Conservation (phyloP, 805 yeast species). For the Candida manassasensis region DNA sequence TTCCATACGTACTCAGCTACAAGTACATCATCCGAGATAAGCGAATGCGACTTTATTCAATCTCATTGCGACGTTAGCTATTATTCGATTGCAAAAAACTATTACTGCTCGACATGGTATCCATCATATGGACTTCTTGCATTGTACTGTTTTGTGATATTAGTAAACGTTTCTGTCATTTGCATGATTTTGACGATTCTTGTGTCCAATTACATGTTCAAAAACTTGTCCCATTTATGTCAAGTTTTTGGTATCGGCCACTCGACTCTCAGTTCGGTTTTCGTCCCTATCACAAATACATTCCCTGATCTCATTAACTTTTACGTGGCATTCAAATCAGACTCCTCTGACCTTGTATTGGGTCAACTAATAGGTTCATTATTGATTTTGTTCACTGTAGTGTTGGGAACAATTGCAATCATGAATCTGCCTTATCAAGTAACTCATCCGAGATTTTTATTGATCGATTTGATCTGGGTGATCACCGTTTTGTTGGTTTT, state of each 20-base stretch:
- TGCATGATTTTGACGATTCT: slow-evolving; percentile 27
- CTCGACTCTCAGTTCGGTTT: slow-evolving; percentile 27
- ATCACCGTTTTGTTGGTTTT: slow-evolving; percentile 22
- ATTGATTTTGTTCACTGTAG: slow-evolving; percentile 27
- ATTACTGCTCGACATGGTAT: slow-evolving; percentile 22
- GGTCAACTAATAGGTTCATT: slow-evolving; percentile 37
- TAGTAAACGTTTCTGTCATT: slow-evolving; percentile 13
- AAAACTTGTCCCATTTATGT: slow-evolving; percentile 25
- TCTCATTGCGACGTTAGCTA: slow-evolving; percentile 19
- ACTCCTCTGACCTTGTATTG: slow-evolving; percentile 28
- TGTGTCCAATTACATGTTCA: slow-evolving; percentile 31
- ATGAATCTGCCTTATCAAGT: slow-evolving; percentile 21
- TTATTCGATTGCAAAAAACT: slow-evolving; percentile 22
- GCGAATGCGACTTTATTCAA: slow-evolving; percentile 16
- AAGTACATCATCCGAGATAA: neutral
- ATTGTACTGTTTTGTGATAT: slow-evolving; percentile 10
- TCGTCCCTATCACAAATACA: slow-evolving; percentile 35
- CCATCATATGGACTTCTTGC: slow-evolving; percentile 12
- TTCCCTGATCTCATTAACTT: slow-evolving; percentile 35
- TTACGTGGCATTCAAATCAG: slow-evolving; percentile 22
- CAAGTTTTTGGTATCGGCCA: slow-evolving; percentile 19
- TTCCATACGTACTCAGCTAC: too few species aligned
- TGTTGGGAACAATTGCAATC: slow-evolving; percentile 30
- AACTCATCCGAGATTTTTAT: slow-evolving; percentile 12
- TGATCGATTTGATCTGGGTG: slow-evolving; percentile 28